Base-by-base conservation (phyloP, 306 rosid genomes). In the Malus orientalis region DNA sequence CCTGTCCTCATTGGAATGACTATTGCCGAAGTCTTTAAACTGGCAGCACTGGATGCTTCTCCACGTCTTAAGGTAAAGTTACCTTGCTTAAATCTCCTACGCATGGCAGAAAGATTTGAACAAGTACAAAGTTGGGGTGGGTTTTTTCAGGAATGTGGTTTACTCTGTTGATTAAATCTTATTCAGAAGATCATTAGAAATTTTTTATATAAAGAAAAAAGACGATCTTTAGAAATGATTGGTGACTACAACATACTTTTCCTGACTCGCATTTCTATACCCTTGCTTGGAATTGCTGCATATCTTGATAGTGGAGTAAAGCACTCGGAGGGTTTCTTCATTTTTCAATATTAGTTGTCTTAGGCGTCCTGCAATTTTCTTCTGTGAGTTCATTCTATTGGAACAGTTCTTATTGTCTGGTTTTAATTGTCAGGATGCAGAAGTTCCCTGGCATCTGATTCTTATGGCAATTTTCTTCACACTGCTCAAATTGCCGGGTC, bases 391-490 rank as follows among this genome's bases (percentile, higher is more conserved):
- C 44, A 71, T 67, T 65, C 60, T 71, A 53, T 40, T 11, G 20
- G 19, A 71, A 54, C 33, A 45, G 62, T 60, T 60, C 51, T 83
- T 62, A 33, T 73, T 77, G 60, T 76, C 33, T 79, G 66, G 73
- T 69, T 79, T 53, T 66, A 11, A 42, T 81, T 86, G 78, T 84
- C 96, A 95, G 97, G 93, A 85, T 79, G 91, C 95, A 54, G 85
- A 91, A 89, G 89, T 92, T 78, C 97, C 98, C 4, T 92, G 99
- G 96, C 96, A 96, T 91, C 87, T 96, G 83, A 87, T 95, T 75
- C 87, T 81, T 45, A 75, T 86, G 75, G 92, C 97, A 13, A 75
- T 86, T 70, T 83, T 92, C 82, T 95, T 88, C 96, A 86, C 97
- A 13, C 59, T 95, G 81, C 69, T 95, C 82, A 95, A 95, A 82